Evolutionary conservation across 2,329 filamentous ascomycete genomes (phyloP).

Genomic region (Lizonia empirigonia): DNA sequence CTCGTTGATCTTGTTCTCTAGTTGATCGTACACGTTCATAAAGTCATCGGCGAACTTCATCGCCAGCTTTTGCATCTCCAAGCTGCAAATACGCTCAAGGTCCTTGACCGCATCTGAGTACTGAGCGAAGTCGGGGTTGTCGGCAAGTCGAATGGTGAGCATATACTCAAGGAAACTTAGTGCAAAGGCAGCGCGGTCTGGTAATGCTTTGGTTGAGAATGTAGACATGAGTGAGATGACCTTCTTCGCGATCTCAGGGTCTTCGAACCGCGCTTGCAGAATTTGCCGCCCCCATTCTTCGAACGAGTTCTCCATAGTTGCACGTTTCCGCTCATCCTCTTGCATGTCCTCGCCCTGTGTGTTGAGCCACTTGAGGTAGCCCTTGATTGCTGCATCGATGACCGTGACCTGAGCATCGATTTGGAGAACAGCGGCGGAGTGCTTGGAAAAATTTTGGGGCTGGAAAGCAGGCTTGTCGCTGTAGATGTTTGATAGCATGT

Average conservation of each 20-base stretch:
- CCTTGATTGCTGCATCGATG: constrained; percentile 85
- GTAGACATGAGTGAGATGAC: constrained; percentile 82
- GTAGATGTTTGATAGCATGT: constrained; percentile 76
- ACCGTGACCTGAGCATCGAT: constrained; percentile 90
- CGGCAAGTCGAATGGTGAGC: constrained; percentile 77
- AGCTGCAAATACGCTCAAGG: constrained; percentile 80
- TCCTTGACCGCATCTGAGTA: constrained; percentile 92
- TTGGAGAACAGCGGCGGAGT: constrained; percentile 72
- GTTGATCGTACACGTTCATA: constrained; percentile 82
- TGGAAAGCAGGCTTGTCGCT: constrained; percentile 70
- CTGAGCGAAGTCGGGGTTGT: constrained; percentile 70
- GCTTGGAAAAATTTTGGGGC: constrained; percentile 61
- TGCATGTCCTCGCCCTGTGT: constrained; percentile 58
- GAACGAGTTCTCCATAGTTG: constrained; percentile 65
- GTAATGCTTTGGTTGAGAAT: constrained; percentile 79
- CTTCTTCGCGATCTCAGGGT: constrained; percentile 82
- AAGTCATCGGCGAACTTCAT: constrained; percentile 91
- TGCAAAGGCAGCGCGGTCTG: constrained; percentile 79
- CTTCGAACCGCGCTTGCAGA: constrained; percentile 75
- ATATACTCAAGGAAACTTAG: constrained; percentile 91
- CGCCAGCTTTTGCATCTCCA: constrained; percentile 86
- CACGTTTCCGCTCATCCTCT: constrained; percentile 57
- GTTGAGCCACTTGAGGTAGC: constrained; percentile 80
- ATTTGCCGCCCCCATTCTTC: constrained; percentile 75
- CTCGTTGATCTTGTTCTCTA: constrained; percentile 82